A percentile compares a stretch with the other conserved stretches of the same genome.
These are phyloP conservation scores for Myriosclerotinia scirpicola DNA, from an alignment of 2,329 filamentous ascomycete species.

Conservation along the genomic window DNA sequence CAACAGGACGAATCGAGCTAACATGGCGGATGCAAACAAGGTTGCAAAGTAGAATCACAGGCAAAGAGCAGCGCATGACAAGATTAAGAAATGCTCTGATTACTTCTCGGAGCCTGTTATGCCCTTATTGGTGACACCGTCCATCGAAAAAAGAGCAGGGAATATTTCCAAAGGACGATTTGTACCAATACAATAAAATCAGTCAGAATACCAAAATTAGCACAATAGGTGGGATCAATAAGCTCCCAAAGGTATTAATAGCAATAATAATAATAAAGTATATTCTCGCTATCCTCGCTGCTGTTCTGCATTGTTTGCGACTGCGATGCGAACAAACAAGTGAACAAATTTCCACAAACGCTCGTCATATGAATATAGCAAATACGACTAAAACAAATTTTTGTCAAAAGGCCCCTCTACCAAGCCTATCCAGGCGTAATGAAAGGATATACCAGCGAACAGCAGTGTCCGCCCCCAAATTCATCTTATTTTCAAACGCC, in stretches of 20 bases:
- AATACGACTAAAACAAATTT: not conserved
- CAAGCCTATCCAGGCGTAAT: conserved; percentile 5
- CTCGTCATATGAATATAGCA: not conserved
- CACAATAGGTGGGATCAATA: too few relatives aligned
- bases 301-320: not conserved
- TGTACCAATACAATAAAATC: too few relatives aligned
- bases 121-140: too few relatives aligned
- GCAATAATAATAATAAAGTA: not conserved
- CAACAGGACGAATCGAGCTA: not conserved
- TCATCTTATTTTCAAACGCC: conserved; percentile 22
- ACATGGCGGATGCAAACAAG: not conserved
- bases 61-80: conserved; percentile 1
- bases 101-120: too few relatives aligned
- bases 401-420: not conserved
- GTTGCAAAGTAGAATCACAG: not conserved
- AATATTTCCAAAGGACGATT: too few relatives aligned
- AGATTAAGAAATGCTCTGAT: not conserved
- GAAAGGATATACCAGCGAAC: not conserved
- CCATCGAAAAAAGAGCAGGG: too few relatives aligned
- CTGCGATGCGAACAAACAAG: not conserved
- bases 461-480: not conserved
- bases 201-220: too few relatives aligned
- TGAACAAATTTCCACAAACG: not conserved
- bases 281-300: not conserved
- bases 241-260: not conserved